Conservation (phyloP, 2,329 filamentous ascomycete species). For the Apiospora hydei region DNA sequence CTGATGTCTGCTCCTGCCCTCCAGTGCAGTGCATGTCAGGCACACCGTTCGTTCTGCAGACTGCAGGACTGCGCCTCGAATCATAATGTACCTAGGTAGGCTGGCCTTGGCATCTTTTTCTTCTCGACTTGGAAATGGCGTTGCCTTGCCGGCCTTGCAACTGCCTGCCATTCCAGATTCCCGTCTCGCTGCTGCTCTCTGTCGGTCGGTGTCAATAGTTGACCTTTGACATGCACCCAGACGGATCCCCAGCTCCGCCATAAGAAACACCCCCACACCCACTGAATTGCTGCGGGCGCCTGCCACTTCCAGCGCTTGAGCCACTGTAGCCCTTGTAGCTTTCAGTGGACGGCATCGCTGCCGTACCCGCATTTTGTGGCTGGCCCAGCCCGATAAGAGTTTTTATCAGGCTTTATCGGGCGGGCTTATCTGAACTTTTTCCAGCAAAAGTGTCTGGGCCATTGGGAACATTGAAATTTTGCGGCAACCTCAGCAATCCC, state of each 20-base stretch:
- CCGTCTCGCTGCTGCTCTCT: neutral
- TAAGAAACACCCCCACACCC: slow-evolving; percentile 27
- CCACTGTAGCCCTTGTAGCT: neutral
- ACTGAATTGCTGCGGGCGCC: neutral
- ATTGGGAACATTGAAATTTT: slow-evolving; percentile 25
- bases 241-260: neutral
- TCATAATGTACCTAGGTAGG: neutral
- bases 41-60: neutral
- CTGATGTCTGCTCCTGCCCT: neutral
- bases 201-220: slow-evolving; percentile 1
- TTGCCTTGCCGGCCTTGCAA: no score
- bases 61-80: neutral
- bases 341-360: neutral
- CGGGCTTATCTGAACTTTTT: slow-evolving; percentile 22
- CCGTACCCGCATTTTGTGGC: slow-evolving; percentile 3
- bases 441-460: slow-evolving; percentile 7
- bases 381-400: slow-evolving; percentile 25
- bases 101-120: neutral
- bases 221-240: neutral
- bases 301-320: neutral
- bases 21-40: neutral
- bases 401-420: slow-evolving; percentile 21
- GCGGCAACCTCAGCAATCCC: slow-evolving; percentile 18
- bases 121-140: neutral
- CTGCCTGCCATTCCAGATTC: neutral